phyloP scores from a whole-genome alignment of 768 basidiomycete species.

The Phanerodontia chrysosporium region DNA sequence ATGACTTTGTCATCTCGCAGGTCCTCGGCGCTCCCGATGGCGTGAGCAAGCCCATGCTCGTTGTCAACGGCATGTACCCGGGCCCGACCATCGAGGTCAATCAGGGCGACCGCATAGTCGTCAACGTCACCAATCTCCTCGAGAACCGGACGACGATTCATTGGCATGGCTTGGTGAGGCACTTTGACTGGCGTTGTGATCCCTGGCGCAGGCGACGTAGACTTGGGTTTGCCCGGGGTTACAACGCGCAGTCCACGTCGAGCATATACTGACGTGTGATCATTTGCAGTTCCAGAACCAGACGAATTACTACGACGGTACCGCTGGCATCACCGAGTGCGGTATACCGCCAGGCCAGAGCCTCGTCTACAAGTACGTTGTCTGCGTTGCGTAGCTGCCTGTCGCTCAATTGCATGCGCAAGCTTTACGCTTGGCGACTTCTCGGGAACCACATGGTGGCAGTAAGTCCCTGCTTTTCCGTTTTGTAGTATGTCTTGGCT shows the following conservation, averaged over 20 bases:
- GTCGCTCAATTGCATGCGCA: not conserved
- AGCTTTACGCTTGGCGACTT: conserved; percentile 41
- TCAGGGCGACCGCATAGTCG: conserved; percentile 32
- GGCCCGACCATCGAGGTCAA: conserved; percentile 37
- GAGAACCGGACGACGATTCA: conserved; percentile 28
- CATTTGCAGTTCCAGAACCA: conserved; percentile 35
- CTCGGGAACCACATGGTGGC: conserved; percentile 48
- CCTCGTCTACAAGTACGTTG: conserved; percentile 32
- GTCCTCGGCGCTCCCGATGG: conserved; percentile 38
- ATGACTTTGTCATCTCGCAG: conserved; percentile 37
- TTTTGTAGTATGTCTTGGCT: not conserved
- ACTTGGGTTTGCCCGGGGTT: no score
- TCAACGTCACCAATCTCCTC: conserved; percentile 33
- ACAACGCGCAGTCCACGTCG: not conserved
- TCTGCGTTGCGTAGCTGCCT: not conserved
- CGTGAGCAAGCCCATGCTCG: conserved; percentile 37
- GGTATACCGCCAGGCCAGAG: conserved; percentile 47
- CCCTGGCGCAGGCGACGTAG: no score
- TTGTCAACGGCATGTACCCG: conserved; percentile 40
- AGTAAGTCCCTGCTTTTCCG: conserved; percentile 24
- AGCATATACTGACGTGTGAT: not conserved
- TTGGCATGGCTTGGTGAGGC: conserved; percentile 29
- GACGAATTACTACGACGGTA: conserved; percentile 48
- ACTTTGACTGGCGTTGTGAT: no score
- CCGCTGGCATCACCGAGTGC: conserved; percentile 44